Conservation (phyloP, 2,329 filamentous ascomycete genomes). For the Beauveria australis region DNA sequence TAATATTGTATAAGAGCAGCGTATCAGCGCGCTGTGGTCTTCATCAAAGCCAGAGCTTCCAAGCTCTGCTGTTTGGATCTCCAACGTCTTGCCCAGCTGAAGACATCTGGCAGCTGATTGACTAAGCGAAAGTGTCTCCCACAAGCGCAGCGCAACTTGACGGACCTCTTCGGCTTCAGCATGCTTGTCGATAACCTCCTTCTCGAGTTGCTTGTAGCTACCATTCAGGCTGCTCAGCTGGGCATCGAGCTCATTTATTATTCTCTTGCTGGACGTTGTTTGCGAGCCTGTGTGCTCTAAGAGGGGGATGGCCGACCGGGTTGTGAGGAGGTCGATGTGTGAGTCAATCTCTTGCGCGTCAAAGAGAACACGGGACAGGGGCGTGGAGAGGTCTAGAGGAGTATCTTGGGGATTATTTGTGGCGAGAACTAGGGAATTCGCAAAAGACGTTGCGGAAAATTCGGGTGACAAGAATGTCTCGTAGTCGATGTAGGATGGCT, state of each 20-base stretch:
- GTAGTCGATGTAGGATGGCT: constrained; percentile 90
- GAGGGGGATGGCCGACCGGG: constrained; percentile 72
- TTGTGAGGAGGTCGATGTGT: constrained; percentile 84
- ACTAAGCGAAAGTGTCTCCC: constrained; percentile 70
- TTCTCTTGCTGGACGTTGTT: constrained; percentile 60
- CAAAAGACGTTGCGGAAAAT: constrained; percentile 76
- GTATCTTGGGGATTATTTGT: constrained; percentile 91
- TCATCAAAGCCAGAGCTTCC: constrained; percentile 44
- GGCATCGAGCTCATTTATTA: constrained; percentile 68
- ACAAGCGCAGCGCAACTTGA: constrained; percentile 66
- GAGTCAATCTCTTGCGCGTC: constrained; percentile 96
- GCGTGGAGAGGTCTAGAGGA: constrained; percentile 86
- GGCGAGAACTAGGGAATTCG: constrained; percentile 77
- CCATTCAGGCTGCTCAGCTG: constrained; percentile 76
- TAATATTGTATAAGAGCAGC: constrained; percentile 72
- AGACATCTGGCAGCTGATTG: constrained; percentile 71
- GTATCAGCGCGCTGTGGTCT: constrained; percentile 71
- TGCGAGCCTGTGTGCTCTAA: constrained; percentile 70
- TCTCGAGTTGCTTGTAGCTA: constrained; percentile 77
- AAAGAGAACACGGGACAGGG: constrained; percentile 86
- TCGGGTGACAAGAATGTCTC: constrained; percentile 77
- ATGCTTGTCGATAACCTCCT: constrained; percentile 78
- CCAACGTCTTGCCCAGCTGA: constrained; percentile 74
- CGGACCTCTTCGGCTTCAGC: constrained; percentile 78
- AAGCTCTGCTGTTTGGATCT: constrained; percentile 70